A percentile compares a stretch with the other conserved stretches of the same genome.
Conservation (phyloP, 331 rosid genomes). For the Ulmus americana region DNA sequence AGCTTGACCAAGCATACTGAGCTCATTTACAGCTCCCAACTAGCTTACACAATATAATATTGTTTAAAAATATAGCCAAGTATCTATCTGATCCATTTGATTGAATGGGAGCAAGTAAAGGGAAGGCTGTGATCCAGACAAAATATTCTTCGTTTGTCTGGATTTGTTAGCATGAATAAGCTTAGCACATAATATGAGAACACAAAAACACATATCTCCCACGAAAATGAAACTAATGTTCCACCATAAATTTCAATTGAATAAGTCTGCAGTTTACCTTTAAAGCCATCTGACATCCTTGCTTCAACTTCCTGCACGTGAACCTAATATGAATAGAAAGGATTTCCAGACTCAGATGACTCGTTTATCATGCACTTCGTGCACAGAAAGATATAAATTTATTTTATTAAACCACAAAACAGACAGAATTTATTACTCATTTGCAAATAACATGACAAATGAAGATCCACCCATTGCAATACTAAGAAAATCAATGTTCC, state of each 20-base stretch:
- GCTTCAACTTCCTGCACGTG: constrained; percentile 76
- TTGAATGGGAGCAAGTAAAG: neutral
- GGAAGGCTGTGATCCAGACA: neutral
- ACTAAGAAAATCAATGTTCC: constrained; percentile 2
- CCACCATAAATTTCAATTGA: constrained; percentile 13
- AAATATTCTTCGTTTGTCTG: neutral
- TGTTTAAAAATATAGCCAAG: neutral
- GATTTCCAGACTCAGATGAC: constrained; percentile 21
- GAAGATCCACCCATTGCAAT: constrained; percentile 1
- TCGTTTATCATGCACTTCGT: neutral
- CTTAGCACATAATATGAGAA: neutral
- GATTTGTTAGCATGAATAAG: neutral
- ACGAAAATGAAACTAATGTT: neutral
- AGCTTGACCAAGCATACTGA: neutral
- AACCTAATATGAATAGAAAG: constrained; percentile 47
- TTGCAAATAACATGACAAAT: neutral
- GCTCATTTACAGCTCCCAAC: neutral
- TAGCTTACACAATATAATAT: neutral
- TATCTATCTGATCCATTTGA: neutral
- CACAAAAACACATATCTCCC: neutral
- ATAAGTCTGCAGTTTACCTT: constrained; percentile 41
- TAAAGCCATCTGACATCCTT: constrained; percentile 48
- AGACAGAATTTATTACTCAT: neutral
- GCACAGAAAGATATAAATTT: neutral
- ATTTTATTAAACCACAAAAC: neutral